Base-by-base conservation (phyloP, 1,284 basidiomycete species). In the Hortiboletus rubellus region DNA sequence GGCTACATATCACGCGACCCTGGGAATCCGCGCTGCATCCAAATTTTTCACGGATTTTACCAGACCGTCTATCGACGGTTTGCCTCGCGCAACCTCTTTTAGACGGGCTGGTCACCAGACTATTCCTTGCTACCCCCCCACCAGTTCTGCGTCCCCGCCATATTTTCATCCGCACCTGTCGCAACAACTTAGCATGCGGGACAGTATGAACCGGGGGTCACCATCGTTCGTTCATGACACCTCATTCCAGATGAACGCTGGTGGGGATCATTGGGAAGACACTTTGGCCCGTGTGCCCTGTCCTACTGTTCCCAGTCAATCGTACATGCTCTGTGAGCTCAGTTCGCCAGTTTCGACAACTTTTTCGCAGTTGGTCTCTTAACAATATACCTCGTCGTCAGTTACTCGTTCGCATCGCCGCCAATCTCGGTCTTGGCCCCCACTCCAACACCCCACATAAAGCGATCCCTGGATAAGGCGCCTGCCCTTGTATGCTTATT, bases 401-500 rank as follows among this genome's bases (percentile, higher is more conserved):
- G 41, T 34, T 30, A 31, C 54, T 44, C 60, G 59, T 49, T 60
- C 57, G 6, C 66, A 55, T 18, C 59, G 52, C 18, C 63, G 37
- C 36, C 70, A 46, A 45, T 65, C 72, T n/a, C 61, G 58, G 17
- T 68, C 69, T 6, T 67, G 64, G 0, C 60, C 72, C 8, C 64
- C 70, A 43, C 69, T 0, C 66, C 71, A 6, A 33, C 24, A 11
- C 59, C 70, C 0, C 63, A 63, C 18, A 31, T 46, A 0, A 72
- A 67, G 41, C 63, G 62, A 51, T 40, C 60, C 3, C 36, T 65
- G 34, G 71, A 76, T 50, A 80, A 79, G 71, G 83, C 83, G 59
- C 83, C 81, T 18, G 76, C 78, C 3, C 72, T 86, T 5, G 84
- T 84, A 0, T 86, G 84, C 60, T 72, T 82, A 14, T 86, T 86